Evolutionary conservation across 164 flowering plant species (phyloP), one percentile per base, ranked within the genome.

Genomic region (Litsea cubeba): DNA sequence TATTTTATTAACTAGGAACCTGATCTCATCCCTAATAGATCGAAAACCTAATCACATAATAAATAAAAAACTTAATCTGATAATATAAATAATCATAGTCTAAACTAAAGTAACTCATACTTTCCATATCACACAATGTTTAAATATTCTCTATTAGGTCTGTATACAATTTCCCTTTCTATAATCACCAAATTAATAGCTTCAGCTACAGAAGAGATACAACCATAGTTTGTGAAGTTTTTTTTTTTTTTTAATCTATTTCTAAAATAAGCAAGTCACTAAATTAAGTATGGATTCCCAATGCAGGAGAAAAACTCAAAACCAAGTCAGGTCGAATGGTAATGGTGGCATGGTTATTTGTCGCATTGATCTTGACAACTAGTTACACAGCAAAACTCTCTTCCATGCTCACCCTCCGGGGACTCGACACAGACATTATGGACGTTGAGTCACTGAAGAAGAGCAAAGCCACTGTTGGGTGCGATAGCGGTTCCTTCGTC

Each of bases 291-390:
- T 23, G 23, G 23, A 60, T 60, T 60, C 2, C 63, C n/a, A 22
- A 5, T 64, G 26, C 32, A 79, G 79, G 79, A 54, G 79, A 76
- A 63, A 58, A 8, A 2, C 72, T 76, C 24, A 71, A 30, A 5
- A 77, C 63, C 74, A 81, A 81, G 63, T 73, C 58, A 24, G 72
- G 76, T 32, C 68, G 78, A 35, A n/a, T 72, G 12, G 76, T 62
- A n/a, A 62, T 81, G 40, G 76, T 65, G 26, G 73, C 75, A 17
- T 80, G 82, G 82, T 64, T 80, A n/a, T 75, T 80, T 3, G 80
- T 75, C 22, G 80, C 72, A 18, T 51, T 77, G 17, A 60, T 80
- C 65, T n/a, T 80, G 54, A 80, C 67, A 3, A 72, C 76, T 3
- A 77, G 82, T 62, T 80, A 80, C 67, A 75, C 80, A 1, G 82